phyloP scores from a whole-genome alignment of 805 yeast species.

The Kurtzmaniella fragi region DNA sequence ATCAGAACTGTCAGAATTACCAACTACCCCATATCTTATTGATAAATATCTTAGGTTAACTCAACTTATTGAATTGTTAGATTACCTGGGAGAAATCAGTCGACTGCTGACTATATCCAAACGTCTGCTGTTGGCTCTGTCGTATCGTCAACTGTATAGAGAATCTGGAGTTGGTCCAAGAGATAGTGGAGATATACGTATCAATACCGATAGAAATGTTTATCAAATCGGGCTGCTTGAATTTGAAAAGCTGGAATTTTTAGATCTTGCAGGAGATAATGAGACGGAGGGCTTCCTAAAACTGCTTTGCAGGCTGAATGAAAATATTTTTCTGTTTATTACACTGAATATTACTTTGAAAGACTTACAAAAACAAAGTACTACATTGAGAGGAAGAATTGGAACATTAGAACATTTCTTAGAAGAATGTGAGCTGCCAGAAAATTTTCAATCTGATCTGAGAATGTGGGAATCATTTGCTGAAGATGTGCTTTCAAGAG shows the following conservation, averaged over 20 bases:
- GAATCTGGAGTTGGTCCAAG: not conserved
- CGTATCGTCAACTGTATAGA: conserved; percentile 1
- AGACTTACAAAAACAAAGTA: conserved; percentile 39
- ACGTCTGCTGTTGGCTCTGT: not conserved
- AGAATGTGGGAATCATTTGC: conserved; percentile 33
- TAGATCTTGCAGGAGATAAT: conserved; percentile 28
- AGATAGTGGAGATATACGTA: conserved; percentile 14
- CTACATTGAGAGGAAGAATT: conserved; percentile 26
- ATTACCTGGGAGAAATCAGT: conserved; percentile 9
- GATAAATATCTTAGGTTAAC: conserved; percentile 61
- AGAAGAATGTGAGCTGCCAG: conserved; percentile 29
- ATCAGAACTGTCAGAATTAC: conserved; percentile 51
- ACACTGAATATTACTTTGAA: conserved; percentile 37
- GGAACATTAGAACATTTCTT: conserved; percentile 23
- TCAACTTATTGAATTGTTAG: conserved; percentile 49
- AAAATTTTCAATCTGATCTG: conserved; percentile 18
- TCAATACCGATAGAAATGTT: conserved; percentile 24
- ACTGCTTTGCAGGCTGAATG: conserved; percentile 26
- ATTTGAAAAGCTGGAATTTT: conserved; percentile 48
- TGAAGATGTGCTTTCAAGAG: conserved; percentile 22
- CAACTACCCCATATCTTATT: conserved; percentile 63
- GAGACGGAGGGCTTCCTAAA: conserved; percentile 59
- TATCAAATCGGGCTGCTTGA: conserved; percentile 45
- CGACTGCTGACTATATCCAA: not conserved
- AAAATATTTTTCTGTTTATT: conserved; percentile 34